phyloP scores from a whole-genome alignment of 805 yeast species.

The Metschnikowia continentalis region DNA sequence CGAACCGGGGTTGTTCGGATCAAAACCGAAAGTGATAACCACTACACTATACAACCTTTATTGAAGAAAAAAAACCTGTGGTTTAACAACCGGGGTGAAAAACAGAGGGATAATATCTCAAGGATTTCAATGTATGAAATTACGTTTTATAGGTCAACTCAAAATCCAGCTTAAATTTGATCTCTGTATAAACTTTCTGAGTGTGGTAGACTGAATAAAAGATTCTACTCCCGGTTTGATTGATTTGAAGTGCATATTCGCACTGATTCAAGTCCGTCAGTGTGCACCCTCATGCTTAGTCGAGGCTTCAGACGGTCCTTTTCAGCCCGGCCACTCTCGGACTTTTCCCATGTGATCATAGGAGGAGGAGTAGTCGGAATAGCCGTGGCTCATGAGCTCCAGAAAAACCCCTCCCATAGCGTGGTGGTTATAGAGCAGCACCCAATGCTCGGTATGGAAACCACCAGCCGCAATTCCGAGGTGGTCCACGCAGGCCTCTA shows the following conservation, averaged over 20 bases:
- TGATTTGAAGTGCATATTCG: no score
- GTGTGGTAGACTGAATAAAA: no score
- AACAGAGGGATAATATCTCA: no score
- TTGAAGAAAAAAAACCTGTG: not conserved
- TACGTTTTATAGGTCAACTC: no score
- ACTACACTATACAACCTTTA: slow-evolving; percentile 61
- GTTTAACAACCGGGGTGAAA: not conserved
- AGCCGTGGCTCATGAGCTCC: slow-evolving; percentile 72
- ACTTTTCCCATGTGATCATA: slow-evolving; percentile 66
- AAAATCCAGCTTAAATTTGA: no score
- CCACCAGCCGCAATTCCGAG: slow-evolving; percentile 87
- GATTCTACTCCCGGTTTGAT: no score
- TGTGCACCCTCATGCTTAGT: slow-evolving; percentile 3
- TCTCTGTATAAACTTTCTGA: no score
- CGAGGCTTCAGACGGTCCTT: slow-evolving; percentile 3
- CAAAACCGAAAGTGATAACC: slow-evolving; percentile 81
- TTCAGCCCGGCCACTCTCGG: slow-evolving; percentile 21
- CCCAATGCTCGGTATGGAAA: slow-evolving; percentile 64
- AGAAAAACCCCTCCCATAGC: slow-evolving; percentile 36
- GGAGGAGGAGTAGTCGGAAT: slow-evolving; percentile 88
- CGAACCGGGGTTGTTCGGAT: slow-evolving; percentile 83
- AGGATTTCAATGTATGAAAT: no score
- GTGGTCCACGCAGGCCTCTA: slow-evolving; percentile 91
- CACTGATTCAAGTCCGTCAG: not conserved
- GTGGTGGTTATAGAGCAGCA: slow-evolving; percentile 73